A percentile compares a stretch with the other conserved stretches of the same genome.
Conservation (phyloP, 768 basidiomycete species). For the Mrakia hoshinonis region DNA sequence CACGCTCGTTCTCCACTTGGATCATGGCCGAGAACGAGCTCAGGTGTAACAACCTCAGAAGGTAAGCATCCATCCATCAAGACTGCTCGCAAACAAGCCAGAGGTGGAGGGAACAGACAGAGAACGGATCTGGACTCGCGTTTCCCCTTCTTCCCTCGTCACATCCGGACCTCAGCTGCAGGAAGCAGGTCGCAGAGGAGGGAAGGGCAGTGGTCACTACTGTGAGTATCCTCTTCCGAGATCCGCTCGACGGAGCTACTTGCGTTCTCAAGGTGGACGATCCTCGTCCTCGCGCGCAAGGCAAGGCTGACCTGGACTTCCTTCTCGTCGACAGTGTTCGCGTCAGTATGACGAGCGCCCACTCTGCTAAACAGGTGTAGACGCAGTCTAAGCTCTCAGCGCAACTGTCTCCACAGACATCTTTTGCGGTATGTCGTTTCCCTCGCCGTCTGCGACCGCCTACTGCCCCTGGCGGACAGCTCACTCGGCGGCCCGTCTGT, state of each 20-base stretch:
- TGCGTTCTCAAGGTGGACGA: too few species aligned
- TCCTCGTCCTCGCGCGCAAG: too few species aligned
- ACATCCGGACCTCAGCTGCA: not conserved
- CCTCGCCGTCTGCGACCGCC: not conserved
- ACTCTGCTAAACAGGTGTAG: not conserved
- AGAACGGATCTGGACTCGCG: conserved; percentile 9
- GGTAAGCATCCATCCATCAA: not conserved
- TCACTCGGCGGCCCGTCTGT: not conserved
- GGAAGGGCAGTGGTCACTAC: conserved; percentile 27
- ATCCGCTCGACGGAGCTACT: not conserved
- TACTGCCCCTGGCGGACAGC: not conserved
- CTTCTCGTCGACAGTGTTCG: conserved; percentile 15
- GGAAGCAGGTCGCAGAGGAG: conserved; percentile 21
- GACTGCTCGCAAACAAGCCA: not conserved
- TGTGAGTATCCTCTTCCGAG: not conserved
- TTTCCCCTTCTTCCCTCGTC: not conserved
- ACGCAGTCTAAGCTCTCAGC: not conserved
- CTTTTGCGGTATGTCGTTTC: conserved; percentile 20
- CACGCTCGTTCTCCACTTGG: not conserved
- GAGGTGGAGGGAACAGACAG: not conserved
- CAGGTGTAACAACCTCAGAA: conserved; percentile 26
- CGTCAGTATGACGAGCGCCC: not conserved
- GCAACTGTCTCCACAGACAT: not conserved
- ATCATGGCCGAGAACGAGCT: conserved; percentile 23
- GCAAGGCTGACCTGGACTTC: not conserved